A percentile compares a stretch with the other conserved stretches of the same genome.
Evolutionary conservation across 805 yeast genomes (phyloP).

Genomic region (Candida boidinii): DNA sequence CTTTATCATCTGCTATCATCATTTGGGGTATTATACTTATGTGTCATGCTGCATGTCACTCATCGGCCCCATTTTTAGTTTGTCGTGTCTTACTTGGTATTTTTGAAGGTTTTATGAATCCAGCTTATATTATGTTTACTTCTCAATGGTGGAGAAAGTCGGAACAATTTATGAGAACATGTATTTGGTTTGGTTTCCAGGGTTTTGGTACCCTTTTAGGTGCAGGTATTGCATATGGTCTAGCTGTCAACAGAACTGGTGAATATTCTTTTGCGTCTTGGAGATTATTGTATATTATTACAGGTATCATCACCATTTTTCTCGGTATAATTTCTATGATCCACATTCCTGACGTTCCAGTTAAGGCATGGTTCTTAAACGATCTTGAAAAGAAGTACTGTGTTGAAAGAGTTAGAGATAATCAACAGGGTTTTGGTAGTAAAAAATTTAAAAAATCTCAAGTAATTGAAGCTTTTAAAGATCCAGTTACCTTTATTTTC

Average conservation of each 20-base stretch:
- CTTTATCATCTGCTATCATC: slow-evolving; percentile 36
- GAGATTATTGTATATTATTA: slow-evolving; percentile 50
- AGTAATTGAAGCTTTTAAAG: slow-evolving; percentile 18
- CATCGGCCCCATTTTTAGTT: slow-evolving; percentile 32
- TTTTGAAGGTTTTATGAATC: slow-evolving; percentile 41
- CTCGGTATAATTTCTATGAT: slow-evolving; percentile 38
- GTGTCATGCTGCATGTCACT: slow-evolving; percentile 31
- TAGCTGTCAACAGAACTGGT: slow-evolving; percentile 24
- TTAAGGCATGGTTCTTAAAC: slow-evolving; percentile 29
- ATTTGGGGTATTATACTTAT: slow-evolving; percentile 51
- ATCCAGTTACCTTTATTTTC: slow-evolving; percentile 35
- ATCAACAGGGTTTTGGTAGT: slow-evolving; percentile 17
- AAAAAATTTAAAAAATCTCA: slow-evolving; percentile 20
- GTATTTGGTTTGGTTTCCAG: slow-evolving; percentile 31
- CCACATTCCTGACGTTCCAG: slow-evolving; percentile 51
- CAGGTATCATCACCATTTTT: slow-evolving; percentile 50
- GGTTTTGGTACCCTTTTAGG: slow-evolving; percentile 43
- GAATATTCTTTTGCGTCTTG: slow-evolving; percentile 41
- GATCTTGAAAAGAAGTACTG: slow-evolving; percentile 26
- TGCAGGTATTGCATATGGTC: slow-evolving; percentile 48
- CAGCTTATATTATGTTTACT: slow-evolving; percentile 43
- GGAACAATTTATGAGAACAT: slow-evolving; percentile 33
- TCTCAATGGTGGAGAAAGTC: slow-evolving; percentile 35
- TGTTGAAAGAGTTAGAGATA: slow-evolving; percentile 19
- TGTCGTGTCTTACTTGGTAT: slow-evolving; percentile 37